Percentiles rank a stretch among this genome's conserved stretches.
Conservation (phyloP, 305 asterid species). For the Solanum hybrid region DNA sequence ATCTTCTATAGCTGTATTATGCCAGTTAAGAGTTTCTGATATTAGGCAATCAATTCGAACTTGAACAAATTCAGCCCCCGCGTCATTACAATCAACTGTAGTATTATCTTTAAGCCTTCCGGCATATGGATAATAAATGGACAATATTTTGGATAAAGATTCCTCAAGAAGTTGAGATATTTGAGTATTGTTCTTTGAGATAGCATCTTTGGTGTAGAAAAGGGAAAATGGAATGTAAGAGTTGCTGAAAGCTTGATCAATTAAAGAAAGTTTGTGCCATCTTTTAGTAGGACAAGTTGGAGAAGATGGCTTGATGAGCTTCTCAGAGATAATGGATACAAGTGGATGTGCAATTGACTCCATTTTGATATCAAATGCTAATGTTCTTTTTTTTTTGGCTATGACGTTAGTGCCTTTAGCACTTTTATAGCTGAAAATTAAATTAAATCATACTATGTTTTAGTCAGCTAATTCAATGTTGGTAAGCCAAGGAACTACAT, state of each 20-base stretch:
- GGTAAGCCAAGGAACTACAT: neutral
- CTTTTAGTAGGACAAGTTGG: neutral
- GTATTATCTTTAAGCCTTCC: neutral
- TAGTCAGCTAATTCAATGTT: neutral
- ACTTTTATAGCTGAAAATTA: neutral
- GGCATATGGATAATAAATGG: neutral
- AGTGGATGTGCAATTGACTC: neutral
- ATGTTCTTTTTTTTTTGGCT: neutral
- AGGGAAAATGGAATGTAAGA: neutral
- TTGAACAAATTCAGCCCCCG: neutral
- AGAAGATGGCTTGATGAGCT: neutral
- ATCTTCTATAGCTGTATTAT: neutral
- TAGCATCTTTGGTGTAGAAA: neutral
- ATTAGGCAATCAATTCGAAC: neutral
- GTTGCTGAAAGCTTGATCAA: conserved; percentile 1
- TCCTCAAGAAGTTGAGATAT: too few species aligned
- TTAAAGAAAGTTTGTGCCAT: neutral
- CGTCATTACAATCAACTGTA: neutral
- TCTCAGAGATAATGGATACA: neutral
- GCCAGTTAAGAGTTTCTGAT: neutral
- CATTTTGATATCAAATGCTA: neutral
- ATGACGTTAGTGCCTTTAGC: neutral
- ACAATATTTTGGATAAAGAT: neutral
- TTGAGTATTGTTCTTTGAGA: neutral
- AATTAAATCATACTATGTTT: neutral